Evolutionary conservation across 1,284 basidiomycete species (phyloP), one percentile per base, ranked within the genome.

Genomic region (Xerocomus nothofagi): DNA sequence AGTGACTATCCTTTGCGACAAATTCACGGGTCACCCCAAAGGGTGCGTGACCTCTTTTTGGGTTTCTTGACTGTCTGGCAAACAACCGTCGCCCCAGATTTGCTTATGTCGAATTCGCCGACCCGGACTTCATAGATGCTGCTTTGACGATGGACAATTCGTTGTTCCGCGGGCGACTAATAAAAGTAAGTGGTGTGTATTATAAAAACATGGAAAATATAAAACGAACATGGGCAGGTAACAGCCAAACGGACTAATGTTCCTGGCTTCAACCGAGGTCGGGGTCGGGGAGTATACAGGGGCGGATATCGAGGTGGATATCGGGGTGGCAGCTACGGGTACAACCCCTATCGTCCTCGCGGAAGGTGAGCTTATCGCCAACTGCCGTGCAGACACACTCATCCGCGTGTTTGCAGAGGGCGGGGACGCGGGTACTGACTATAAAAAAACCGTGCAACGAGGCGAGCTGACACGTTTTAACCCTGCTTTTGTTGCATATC

Each of bases 1-100:
- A 61, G 94, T 99, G 43, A 99, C 97, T 0, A 99, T 99, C 64
- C 82, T 99, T 23, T 99, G 97, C 71, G 97, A 99, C 80, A 99
- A 99, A 75, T 99, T 98, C 71, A 98, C 96, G 15, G 97, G 97
- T 38, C 96, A 98, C 76, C 96, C 97, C 34, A 99, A 98, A 84
- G 97, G 96, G 92, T 95, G 59, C 54, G 84, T 54, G 50, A 32
- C 37, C 37, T 44, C 26, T 49, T 48, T 36, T 44, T 48, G 11
- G 46, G 31, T 39, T 41, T 39, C 30, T 48, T 48, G 26, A 29
- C 27, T 17, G 27, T 42, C 34, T 36, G 18, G 29, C 18, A 6
- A 34, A 51, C 39, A 49, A 42, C 52, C 17, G 42, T 50, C 40
- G 32, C 47, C 33, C 48, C 61, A 97, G 94, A 40, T 99, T 91